Conservation (phyloP, 495 filamentous ascomycete species). For the Cercophora newfieldiana region DNA sequence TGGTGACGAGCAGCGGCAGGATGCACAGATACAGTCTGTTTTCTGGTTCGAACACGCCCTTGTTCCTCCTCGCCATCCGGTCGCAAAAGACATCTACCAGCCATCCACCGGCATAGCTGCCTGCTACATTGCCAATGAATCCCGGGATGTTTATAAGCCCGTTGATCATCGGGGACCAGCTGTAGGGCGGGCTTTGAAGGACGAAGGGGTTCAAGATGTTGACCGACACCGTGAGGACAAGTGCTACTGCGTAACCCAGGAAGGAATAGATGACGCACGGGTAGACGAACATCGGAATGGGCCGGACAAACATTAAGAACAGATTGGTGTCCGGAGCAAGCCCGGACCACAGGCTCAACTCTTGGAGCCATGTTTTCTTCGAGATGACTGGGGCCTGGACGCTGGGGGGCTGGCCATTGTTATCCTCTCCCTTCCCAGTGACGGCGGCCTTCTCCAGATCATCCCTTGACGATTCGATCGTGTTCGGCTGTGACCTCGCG, state of each 20-base stretch:
- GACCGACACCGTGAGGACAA: constrained; percentile 60
- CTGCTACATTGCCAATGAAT: constrained; percentile 48
- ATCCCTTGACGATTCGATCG: constrained; percentile 4
- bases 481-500: background rate
- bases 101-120: constrained; percentile 43
- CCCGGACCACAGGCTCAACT: constrained; percentile 34
- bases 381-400: constrained; percentile 3
- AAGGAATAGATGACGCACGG: constrained; percentile 45
- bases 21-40: constrained; percentile 52
- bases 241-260: constrained; percentile 44
- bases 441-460: constrained; percentile 3
- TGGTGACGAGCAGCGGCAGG: constrained; percentile 41
- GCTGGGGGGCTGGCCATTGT: background rate
- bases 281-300: constrained; percentile 43
- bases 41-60: constrained; percentile 56
- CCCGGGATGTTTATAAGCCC: constrained; percentile 55
- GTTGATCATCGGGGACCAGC: constrained; percentile 56
- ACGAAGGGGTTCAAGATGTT: constrained; percentile 66
- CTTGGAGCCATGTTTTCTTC: constrained; percentile 31
- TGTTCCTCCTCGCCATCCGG: constrained; percentile 48
- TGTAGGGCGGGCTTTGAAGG: constrained; percentile 65
- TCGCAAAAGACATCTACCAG: constrained; percentile 49
- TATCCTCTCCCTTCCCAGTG: background rate
- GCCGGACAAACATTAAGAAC: constrained; percentile 35
- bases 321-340: constrained; percentile 26